These are phyloP conservation scores for Sugiyamaella novakii DNA, from an alignment of 1,139 yeast genomes.

Conservation along the genomic window DNA sequence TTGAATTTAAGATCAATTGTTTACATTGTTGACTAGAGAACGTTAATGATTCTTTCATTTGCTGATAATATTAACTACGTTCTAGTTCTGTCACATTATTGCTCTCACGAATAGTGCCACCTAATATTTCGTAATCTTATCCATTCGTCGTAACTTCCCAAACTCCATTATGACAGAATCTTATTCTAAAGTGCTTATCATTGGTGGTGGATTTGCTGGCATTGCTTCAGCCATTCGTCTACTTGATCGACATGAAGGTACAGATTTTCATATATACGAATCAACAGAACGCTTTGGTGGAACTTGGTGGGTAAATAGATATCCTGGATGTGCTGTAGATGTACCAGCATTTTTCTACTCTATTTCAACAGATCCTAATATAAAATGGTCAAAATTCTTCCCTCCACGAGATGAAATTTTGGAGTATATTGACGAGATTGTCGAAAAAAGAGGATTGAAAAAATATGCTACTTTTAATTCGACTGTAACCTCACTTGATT, in stretches of 20 bases:
- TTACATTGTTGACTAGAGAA: too few species aligned
- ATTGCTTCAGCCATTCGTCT: conserved; percentile 26
- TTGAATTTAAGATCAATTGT: too few species aligned
- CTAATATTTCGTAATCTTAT: too few species aligned
- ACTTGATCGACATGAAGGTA: conserved; percentile 20
- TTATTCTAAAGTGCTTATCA: conserved; percentile 18
- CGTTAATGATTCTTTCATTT: too few species aligned
- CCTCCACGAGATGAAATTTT: conserved; percentile 34
- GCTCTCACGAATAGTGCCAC: too few species aligned
- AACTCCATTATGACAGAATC: conserved; percentile 3
- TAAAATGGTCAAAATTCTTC: conserved; percentile 34
- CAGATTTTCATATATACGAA: conserved; percentile 28
- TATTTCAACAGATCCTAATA: conserved; percentile 35
- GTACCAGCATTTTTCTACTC: conserved; percentile 36
- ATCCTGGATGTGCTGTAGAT: conserved; percentile 47
- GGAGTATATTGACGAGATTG: conserved; percentile 32
- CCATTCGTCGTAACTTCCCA: too few species aligned
- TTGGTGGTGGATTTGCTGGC: conserved; percentile 30
- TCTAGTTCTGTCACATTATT: too few species aligned
- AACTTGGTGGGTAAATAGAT: conserved; percentile 56
- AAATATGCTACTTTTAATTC: conserved; percentile 26
- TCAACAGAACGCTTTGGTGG: conserved; percentile 46
- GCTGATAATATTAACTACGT: too few species aligned
- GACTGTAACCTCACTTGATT: conserved; percentile 26
- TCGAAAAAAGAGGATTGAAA: conserved; percentile 23